A percentile compares a stretch with the other conserved stretches of the same genome.
Conservation (phyloP, 148 eudicot species). For the Chenopodium berlandieri region DNA sequence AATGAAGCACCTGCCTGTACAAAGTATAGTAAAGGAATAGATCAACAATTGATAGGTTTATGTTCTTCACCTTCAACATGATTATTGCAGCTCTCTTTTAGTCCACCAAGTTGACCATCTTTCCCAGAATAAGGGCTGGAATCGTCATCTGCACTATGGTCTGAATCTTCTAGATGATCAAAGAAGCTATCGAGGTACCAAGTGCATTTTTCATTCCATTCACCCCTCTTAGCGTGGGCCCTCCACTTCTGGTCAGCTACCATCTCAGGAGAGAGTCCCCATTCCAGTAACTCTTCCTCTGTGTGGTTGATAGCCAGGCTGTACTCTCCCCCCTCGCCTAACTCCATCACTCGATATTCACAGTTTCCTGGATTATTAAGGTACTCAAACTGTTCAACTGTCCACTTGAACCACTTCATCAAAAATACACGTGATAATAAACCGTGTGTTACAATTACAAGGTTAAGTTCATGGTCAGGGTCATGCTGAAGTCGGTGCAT, state of each 20-base stretch:
- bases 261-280: slow-evolving; percentile 93
- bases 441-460: slow-evolving; percentile 77
- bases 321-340: slow-evolving; percentile 76
- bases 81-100: slow-evolving; percentile 1
- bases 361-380: slow-evolving; percentile 63
- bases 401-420: slow-evolving; percentile 97
- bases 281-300: slow-evolving; percentile 55
- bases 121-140: not conserved
- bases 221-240: slow-evolving; percentile 49
- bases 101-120: not conserved
- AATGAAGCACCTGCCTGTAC: slow-evolving; percentile 19
- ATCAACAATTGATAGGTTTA: slow-evolving; percentile 21
- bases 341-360: slow-evolving; percentile 68
- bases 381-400: slow-evolving; percentile 75
- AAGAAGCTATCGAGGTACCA: slow-evolving; percentile 82
- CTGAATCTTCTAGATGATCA: slow-evolving; percentile 48
- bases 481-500: slow-evolving; percentile 60
- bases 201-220: slow-evolving; percentile 59
- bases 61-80: slow-evolving; percentile 20
- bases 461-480: slow-evolving; percentile 60
- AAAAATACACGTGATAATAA: slow-evolving; percentile 70
- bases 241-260: slow-evolving; percentile 76
- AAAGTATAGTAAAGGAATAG: slow-evolving; percentile 11
- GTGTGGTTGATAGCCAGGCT: slow-evolving; percentile 80
- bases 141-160: slow-evolving; percentile 35